Conservation (phyloP, 1,284 basidiomycete species). For the Sporisorium reilianum region DNA sequence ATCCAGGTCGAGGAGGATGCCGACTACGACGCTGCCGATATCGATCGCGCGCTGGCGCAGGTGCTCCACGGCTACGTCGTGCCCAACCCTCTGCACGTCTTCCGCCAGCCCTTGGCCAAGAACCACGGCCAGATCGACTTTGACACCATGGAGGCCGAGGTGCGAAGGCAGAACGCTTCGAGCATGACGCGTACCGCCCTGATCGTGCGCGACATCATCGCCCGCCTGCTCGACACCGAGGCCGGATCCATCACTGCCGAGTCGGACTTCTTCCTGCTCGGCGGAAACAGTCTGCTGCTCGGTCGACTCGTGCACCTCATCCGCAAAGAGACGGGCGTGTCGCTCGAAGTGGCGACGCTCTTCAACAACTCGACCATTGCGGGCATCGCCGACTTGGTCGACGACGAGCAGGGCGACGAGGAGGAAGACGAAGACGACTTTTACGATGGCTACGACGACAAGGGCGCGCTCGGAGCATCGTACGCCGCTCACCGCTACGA, state of each 20-base stretch:
- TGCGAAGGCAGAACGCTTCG: slow-evolving; percentile 67
- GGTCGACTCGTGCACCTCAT: slow-evolving; percentile 67
- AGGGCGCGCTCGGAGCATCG: slow-evolving; percentile 53
- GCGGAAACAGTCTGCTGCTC: slow-evolving; percentile 68
- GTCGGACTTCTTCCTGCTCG: slow-evolving; percentile 69
- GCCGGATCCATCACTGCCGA: slow-evolving; percentile 68
- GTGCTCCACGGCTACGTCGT: slow-evolving; percentile 69
- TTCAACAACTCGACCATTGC: slow-evolving; percentile 68
- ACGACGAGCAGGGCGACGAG: slow-evolving; percentile 62
- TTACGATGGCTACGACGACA: slow-evolving; percentile 66
- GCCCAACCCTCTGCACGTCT: slow-evolving; percentile 69
- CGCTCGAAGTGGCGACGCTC: slow-evolving; percentile 66
- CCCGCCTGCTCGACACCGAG: slow-evolving; percentile 67
- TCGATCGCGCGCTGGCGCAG: slow-evolving; percentile 68
- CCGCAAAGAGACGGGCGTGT: slow-evolving; percentile 68
- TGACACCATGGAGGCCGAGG: slow-evolving; percentile 68
- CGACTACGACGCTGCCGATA: slow-evolving; percentile 68
- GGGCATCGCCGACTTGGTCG: slow-evolving; percentile 65
- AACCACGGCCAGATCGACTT: slow-evolving; percentile 67
- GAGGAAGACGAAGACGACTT: slow-evolving; percentile 60
- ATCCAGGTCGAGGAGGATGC: slow-evolving; percentile 69
- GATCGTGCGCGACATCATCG: slow-evolving; percentile 68
- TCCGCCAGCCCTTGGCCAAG: slow-evolving; percentile 68
- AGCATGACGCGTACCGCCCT: slow-evolving; percentile 67
- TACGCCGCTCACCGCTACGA: slow-evolving; percentile 66